Evolutionary conservation across 164 flowering plant species (phyloP).

Genomic region (Liquidambar formosana): DNA sequence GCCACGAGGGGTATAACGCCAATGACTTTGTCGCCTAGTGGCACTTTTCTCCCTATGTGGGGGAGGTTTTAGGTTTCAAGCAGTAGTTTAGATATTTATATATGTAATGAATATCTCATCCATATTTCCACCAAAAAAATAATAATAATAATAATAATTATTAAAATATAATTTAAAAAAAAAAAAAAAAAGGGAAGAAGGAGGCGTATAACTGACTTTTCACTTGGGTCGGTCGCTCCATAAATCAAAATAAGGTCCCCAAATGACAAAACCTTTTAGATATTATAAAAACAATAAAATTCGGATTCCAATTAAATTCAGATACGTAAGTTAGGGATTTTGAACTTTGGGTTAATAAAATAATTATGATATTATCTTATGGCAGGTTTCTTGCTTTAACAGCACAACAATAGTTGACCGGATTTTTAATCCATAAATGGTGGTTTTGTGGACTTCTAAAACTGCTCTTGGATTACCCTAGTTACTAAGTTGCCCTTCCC

Average conservation of each 20-base stretch:
- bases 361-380: conserved; percentile 25
- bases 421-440: conserved; percentile 4
- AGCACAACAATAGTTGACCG: conserved; percentile 47
- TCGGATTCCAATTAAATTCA: background rate
- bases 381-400: conserved; percentile 36
- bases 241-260: background rate
- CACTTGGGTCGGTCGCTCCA: no score
- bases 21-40: no score
- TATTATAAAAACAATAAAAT: background rate
- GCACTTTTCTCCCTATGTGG: no score
- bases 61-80: no score
- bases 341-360: conserved; percentile 23
- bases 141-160: no score
- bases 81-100: no score
- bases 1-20: no score
- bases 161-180: no score
- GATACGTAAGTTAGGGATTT: conserved; percentile 37
- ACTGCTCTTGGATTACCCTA: conserved; percentile 1
- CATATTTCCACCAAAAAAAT: no score
- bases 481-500: conserved; percentile 3
- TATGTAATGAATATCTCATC: no score
- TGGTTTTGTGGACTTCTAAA: conserved; percentile 15
- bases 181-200: no score
- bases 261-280: background rate
- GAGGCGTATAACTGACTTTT: no score